Evolutionary conservation across 768 basidiomycete species (phyloP).

Genomic region (Leccinum disarticulatum): DNA sequence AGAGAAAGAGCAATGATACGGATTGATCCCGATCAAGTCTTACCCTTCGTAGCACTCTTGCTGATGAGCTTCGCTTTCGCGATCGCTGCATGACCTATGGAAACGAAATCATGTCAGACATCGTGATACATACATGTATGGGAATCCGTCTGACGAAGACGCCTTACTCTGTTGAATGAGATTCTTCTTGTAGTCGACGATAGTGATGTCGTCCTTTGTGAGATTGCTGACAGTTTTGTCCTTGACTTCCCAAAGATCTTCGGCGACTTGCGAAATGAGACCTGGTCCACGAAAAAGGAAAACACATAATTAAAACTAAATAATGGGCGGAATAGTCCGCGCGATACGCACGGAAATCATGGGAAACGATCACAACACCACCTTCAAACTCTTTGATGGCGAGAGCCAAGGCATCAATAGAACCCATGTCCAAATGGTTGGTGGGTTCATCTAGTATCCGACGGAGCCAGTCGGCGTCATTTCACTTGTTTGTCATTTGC

Average conservation of each 20-base stretch:
- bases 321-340: not conserved
- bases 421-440: slow-evolving; percentile 97
- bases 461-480: slow-evolving; percentile 2
- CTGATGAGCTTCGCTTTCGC: slow-evolving; percentile 94
- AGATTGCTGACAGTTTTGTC: slow-evolving; percentile 91
- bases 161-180: slow-evolving; percentile 75
- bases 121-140: not conserved
- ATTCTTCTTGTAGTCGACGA: slow-evolving; percentile 90
- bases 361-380: slow-evolving; percentile 98
- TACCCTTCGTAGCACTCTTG: slow-evolving; percentile 75
- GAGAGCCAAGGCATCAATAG: slow-evolving; percentile 91
- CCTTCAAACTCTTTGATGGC: slow-evolving; percentile 98
- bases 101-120: slow-evolving; percentile 5
- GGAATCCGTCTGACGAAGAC: slow-evolving; percentile 1
- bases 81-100: slow-evolving; percentile 73
- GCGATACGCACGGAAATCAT: slow-evolving; percentile 87
- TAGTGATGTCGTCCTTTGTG: slow-evolving; percentile 86
- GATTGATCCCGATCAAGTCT: slow-evolving; percentile 42
- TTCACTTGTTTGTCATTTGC: slow-evolving; percentile 3
- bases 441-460: slow-evolving; percentile 78
- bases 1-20: not conserved
- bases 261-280: slow-evolving; percentile 95
- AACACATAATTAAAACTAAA: slow-evolving; percentile 10
- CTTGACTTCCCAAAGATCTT: slow-evolving; percentile 99
- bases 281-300: slow-evolving; percentile 42